These are phyloP conservation scores for Xylaria nigripes DNA, from an alignment of 495 filamentous ascomycete genomes.

Conservation along the genomic window DNA sequence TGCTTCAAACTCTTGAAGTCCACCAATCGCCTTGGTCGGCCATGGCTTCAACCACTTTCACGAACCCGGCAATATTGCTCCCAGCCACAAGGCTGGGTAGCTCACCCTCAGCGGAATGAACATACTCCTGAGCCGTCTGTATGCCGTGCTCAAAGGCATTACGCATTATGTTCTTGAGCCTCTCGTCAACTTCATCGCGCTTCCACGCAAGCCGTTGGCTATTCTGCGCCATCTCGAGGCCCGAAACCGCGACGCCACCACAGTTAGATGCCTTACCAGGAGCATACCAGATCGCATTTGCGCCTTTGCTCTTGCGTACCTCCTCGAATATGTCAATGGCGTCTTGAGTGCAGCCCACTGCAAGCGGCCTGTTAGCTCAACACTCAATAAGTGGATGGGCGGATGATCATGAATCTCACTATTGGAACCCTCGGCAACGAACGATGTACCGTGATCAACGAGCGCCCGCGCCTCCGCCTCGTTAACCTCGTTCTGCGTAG, in stretches of 20 bases:
- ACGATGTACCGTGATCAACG: slow-evolving; percentile 65
- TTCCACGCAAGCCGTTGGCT: slow-evolving; percentile 78
- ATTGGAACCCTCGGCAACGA: slow-evolving; percentile 95
- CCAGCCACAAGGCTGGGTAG: slow-evolving; percentile 87
- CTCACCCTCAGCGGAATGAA: slow-evolving; percentile 65
- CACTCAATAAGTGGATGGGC: background rate
- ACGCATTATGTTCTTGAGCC: slow-evolving; percentile 92
- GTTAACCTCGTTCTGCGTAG: slow-evolving; percentile 95
- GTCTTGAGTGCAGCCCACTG: slow-evolving; percentile 86
- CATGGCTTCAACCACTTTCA: slow-evolving; percentile 93
- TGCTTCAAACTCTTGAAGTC: slow-evolving; percentile 21
- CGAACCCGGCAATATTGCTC: slow-evolving; percentile 94
- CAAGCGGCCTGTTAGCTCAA: background rate
- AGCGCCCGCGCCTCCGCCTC: slow-evolving; percentile 80
- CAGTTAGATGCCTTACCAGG: slow-evolving; percentile 96
- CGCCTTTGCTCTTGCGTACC: slow-evolving; percentile 58
- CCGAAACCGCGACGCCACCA: slow-evolving; percentile 94
- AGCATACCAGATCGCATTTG: slow-evolving; percentile 82
- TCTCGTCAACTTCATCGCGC: slow-evolving; percentile 79
- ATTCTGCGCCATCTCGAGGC: slow-evolving; percentile 99
- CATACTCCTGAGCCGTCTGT: slow-evolving; percentile 80
- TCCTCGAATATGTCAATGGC: slow-evolving; percentile 93
- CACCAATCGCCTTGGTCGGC: slow-evolving; percentile 97
- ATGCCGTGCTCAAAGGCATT: slow-evolving; percentile 87
- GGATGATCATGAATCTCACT: slow-evolving; percentile 26